Base-by-base conservation (phyloP, 2,329 filamentous ascomycete genomes). In the Alternaria sp. region DNA sequence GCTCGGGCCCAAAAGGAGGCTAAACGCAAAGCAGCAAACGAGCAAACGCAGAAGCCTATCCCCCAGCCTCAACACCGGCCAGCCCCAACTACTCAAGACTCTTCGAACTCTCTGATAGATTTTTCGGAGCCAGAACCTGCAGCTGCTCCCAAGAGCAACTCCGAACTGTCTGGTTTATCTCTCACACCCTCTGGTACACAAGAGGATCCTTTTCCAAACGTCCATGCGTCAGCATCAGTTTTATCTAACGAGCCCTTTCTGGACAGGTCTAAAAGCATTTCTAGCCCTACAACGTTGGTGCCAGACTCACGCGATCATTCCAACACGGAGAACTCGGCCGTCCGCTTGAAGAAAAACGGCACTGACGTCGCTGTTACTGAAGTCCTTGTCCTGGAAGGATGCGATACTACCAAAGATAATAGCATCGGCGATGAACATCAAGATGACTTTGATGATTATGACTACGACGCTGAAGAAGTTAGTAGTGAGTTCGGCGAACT, bases 401-500 rank as follows among this genome's bases (percentile, higher is more conserved):
- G 30, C 8, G 54, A 49, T n/a, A n/a, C 16, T 12, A 60, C 53
- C 14, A 62, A 58, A 26, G 43, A n/a, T n/a, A 6, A 43, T 7
- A 18, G 16, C 20, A 7, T 12, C 22, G 20, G 8, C 9, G 18
- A 49, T 22, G 46, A 49, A 18, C 46, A 36, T 26, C 30, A 49
- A 24, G 51, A 43, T 7, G n/a, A 53, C 4, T 26, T 36, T n/a
- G 60, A 56, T n/a, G 53, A 52, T 34, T 51, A 48, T 24, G 54
- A 58, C 32, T 52, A 63, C 18, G 61, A 60, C 38, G 63, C 59
- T 5, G 62, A 69, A 46, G 68, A 72, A 24, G 51, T 64, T n/a
- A 57, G 54, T n/a, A 70, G 70, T 51, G 66, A 74, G 18, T 69
- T 71, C 61, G 71, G 69, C 8, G 71, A 73, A 51, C 51, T 74